Evolutionary conservation across 768 basidiomycete genomes (phyloP).

Genomic region (Mycena amicta): DNA sequence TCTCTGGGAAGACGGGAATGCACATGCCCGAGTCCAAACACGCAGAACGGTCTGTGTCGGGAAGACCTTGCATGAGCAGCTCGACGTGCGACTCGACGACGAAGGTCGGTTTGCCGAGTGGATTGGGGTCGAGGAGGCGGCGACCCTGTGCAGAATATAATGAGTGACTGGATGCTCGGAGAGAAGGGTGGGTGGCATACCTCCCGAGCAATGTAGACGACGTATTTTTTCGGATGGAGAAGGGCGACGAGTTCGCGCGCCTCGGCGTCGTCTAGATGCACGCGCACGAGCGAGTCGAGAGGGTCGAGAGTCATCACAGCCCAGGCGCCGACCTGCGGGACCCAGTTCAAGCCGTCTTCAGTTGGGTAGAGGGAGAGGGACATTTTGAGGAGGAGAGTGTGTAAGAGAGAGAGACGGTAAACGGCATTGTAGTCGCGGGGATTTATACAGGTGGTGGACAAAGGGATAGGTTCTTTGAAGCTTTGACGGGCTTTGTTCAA

Average conservation of each 20-base stretch:
- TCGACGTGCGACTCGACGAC: background rate
- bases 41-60: background rate
- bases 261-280: background rate
- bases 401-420: background rate
- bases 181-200: no score
- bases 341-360: background rate
- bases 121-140: background rate
- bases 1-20: background rate
- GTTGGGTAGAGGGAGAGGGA: no score
- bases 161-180: no score
- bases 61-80: constrained; percentile 2
- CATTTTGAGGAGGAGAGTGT: background rate
- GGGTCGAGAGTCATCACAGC: background rate
- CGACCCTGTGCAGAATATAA: background rate
- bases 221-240: background rate
- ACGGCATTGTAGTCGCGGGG: background rate
- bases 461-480: no score
- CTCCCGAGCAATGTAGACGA: background rate
- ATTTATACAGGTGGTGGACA: no score
- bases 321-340: background rate
- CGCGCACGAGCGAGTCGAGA: background rate
- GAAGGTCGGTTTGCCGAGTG: background rate
- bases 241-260: background rate
- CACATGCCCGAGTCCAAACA: background rate
- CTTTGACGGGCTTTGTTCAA: no score